phyloP scores from a whole-genome alignment of 2,329 filamentous ascomycete genomes.

The Pezicula rhizophila region DNA sequence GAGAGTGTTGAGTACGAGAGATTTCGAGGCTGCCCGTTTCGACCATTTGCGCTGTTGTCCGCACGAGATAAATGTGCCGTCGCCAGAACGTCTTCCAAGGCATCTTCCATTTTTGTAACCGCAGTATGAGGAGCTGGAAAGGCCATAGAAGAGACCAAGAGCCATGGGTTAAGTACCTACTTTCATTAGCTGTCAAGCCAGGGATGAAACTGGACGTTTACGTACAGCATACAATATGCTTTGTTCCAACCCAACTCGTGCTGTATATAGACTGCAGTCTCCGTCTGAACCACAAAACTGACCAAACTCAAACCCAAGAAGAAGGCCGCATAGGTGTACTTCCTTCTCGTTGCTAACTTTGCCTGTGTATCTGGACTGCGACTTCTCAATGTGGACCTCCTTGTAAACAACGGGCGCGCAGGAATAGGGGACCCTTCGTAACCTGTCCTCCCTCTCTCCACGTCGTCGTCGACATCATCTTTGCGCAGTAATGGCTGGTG shows the following conservation, averaged over 20 bases:
- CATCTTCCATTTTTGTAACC: conserved; percentile 69
- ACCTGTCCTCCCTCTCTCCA: conserved; percentile 24
- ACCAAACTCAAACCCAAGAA: conserved; percentile 80
- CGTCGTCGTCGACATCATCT: conserved; percentile 14
- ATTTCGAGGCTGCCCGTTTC: conserved; percentile 70
- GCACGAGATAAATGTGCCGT: conserved; percentile 56
- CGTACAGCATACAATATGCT: conserved; percentile 96
- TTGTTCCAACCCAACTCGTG: conserved; percentile 91
- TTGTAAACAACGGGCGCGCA: conserved; percentile 33
- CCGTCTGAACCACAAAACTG: conserved; percentile 89
- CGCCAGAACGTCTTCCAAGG: conserved; percentile 87
- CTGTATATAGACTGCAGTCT: conserved; percentile 93
- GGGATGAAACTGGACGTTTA: conserved; percentile 4
- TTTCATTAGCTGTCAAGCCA: conserved; percentile 3
- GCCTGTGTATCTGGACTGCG: conserved; percentile 64
- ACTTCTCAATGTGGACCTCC: conserved; percentile 68
- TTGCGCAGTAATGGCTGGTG: conserved; percentile 29
- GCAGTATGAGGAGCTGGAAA: conserved; percentile 70
- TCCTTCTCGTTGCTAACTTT: conserved; percentile 63
- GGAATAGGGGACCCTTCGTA: conserved; percentile 21
- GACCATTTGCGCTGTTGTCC: conserved; percentile 76
- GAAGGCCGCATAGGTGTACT: conserved; percentile 80
- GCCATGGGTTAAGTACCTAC: conserved; percentile 80
- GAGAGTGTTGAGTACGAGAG: conserved; percentile 42
- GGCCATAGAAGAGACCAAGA: conserved; percentile 92